Evolutionary conservation across 2,329 filamentous ascomycete species (phyloP).

Genomic region (Trematosphaeria pertusa): DNA sequence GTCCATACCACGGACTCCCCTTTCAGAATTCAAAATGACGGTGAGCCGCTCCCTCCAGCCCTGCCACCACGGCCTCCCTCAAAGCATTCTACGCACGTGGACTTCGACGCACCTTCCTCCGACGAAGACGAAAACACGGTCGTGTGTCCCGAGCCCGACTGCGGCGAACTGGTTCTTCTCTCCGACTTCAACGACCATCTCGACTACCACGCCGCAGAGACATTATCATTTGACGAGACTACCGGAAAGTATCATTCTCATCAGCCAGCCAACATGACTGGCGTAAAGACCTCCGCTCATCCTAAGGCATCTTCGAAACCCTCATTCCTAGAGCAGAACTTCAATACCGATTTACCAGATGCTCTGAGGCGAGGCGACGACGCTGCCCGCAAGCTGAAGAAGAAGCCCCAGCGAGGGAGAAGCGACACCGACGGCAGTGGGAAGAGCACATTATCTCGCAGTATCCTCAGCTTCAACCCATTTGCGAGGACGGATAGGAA

Average conservation of each 20-base stretch:
- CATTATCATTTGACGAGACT: constrained; percentile 47
- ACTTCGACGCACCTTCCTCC: constrained; percentile 34
- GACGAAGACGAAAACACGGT: constrained; percentile 39
- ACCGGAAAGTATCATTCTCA: constrained; percentile 43
- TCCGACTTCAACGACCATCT: constrained; percentile 56
- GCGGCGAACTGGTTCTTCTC: constrained; percentile 52
- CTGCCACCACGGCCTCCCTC: constrained; percentile 28
- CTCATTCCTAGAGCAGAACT: constrained; percentile 32
- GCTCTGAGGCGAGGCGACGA: constrained; percentile 22
- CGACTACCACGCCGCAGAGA: constrained; percentile 51
- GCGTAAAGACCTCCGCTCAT: constrained; percentile 19
- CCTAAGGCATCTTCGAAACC: constrained; percentile 22
- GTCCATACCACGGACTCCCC: constrained; percentile 47
- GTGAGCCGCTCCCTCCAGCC: constrained; percentile 33
- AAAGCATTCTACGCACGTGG: constrained; percentile 19
- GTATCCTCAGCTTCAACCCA: constrained; percentile 43
- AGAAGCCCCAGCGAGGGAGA: constrained; percentile 30
- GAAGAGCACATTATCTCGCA: constrained; percentile 45
- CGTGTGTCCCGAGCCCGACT: constrained; percentile 51
- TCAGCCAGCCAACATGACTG: constrained; percentile 40
- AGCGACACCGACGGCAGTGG: constrained; percentile 37
- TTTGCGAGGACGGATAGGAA: constrained; percentile 36
- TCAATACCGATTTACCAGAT: constrained; percentile 26
- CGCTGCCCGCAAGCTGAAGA: constrained; percentile 30
- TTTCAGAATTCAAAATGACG: constrained; percentile 43